These are phyloP conservation scores for Trypanosoma scelopori DNA, from an alignment of 208 protist species.

Conservation along the genomic window DNA sequence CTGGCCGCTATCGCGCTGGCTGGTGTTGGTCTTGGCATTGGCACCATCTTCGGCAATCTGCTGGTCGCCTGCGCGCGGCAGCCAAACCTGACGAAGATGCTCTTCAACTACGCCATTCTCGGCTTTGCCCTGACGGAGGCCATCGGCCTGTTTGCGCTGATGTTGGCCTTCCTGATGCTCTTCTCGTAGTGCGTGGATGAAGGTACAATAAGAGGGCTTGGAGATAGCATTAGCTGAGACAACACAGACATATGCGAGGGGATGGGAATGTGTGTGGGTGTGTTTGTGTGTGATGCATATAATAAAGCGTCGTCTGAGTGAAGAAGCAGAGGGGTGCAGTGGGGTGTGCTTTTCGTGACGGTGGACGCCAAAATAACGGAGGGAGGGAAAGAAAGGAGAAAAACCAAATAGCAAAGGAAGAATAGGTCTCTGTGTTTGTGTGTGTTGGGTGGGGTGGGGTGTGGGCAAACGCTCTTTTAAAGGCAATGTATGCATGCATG, in stretches of 20 bases:
- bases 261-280: too few relatives aligned
- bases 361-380: background rate
- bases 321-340: too few relatives aligned
- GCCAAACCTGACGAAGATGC: slow-evolving; percentile 89
- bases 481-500: background rate
- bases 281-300: too few relatives aligned
- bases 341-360: too few relatives aligned
- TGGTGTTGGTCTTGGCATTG: slow-evolving; percentile 90
- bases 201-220: too few relatives aligned
- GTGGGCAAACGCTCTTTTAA: too few relatives aligned
- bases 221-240: too few relatives aligned
- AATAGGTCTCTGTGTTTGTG: too few relatives aligned
- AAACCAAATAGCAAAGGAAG: background rate
- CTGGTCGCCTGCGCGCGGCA: slow-evolving; percentile 86
- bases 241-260: too few relatives aligned
- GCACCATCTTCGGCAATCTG: slow-evolving; percentile 87
- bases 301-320: too few relatives aligned
- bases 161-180: slow-evolving; percentile 93
- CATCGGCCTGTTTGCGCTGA: slow-evolving; percentile 90
- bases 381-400: slow-evolving; percentile 5
- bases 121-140: slow-evolving; percentile 92
- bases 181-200: slow-evolving; percentile 66
- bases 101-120: slow-evolving; percentile 93
- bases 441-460: too few relatives aligned
- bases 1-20: slow-evolving; percentile 89